A percentile compares a stretch with the other conserved stretches of the same genome.
phyloP scores from a whole-genome alignment of 768 basidiomycete genomes.

The Leccinum pellstonianum region DNA sequence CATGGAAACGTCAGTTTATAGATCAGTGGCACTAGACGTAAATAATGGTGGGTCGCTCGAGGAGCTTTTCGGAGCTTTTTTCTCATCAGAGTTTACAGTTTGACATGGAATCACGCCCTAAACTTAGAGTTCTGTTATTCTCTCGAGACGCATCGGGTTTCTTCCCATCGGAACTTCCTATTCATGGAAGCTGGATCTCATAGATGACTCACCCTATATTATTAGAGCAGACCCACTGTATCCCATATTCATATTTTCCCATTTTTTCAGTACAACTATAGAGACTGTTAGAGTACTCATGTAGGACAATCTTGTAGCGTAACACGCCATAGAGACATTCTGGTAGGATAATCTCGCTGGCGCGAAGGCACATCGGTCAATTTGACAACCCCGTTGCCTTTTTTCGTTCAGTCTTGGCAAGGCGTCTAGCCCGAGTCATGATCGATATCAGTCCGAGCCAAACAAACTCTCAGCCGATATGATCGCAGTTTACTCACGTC shows the following conservation, averaged over 20 bases:
- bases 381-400: background rate
- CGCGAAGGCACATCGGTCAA: background rate
- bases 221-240: background rate
- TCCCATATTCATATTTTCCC: background rate
- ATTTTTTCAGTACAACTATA: background rate
- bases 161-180: background rate
- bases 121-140: constrained; percentile 7
- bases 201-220: background rate
- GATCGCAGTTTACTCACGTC: background rate
- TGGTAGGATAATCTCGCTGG: background rate
- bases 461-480: too few species aligned
- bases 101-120: background rate
- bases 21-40: background rate
- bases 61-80: background rate
- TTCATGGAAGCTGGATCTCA: constrained; percentile 3
- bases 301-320: background rate
- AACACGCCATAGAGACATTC: background rate
- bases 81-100: constrained; percentile 4
- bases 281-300: background rate
- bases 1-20: constrained; percentile 1
- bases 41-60: background rate
- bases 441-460: background rate
- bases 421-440: background rate
- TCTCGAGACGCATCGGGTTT: background rate
- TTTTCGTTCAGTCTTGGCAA: background rate